Base-by-base conservation (phyloP, 192 early-diverging fungal species). In the Backusella tuberculispora region DNA sequence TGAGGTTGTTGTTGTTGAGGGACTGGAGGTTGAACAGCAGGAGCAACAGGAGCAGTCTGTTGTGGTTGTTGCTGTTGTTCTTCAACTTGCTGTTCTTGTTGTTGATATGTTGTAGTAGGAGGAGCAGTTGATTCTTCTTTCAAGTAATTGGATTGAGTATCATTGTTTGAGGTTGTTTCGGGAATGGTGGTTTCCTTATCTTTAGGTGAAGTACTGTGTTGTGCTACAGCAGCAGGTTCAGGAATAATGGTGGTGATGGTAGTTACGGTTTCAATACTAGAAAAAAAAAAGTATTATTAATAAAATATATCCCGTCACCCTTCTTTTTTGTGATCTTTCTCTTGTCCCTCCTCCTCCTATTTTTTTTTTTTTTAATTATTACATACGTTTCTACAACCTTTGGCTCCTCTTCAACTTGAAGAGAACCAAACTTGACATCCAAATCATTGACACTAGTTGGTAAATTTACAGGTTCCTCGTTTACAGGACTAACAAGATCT, bases 391-490 rank as follows among this genome's bases (percentile, higher is more conserved):
- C 44, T 47, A 85, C 84, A 24, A 43, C 83, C 5, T 72, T 72
- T 63, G 77, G 69, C 56, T 84, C 88, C 63, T 87, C 86, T n/a
- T 88, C 88, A 63, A 94, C 81, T 19, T 83, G 81, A 53, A 94
- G 80, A 48, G 91, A 94, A n/a, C 95, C 95, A 86, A 96, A 96
- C 79, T 93, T 91, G 34, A 92, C 86, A 63, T 89, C 92, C 21
- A 94, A 85, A 53, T 88, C 83, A 37, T 89, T 87, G 7, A 93
- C 68, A 34, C 86, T 78, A 7, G 90, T 80, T 50, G 80, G 85
- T 90, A 97, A 94, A 37, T 96, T 93, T 15, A 96, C 94, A 43
- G 95, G 85, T 24, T 91, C 90, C 78, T 96, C 94, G 72, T 34
- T 60, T 60, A 34, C 14, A n/a, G 64, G 64, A 9, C 64, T 41